Percentiles rank a stretch among this genome's conserved stretches.
Conservation (phyloP, 352 stramenopile genomes). For the Globisporangium recalcitrans region DNA sequence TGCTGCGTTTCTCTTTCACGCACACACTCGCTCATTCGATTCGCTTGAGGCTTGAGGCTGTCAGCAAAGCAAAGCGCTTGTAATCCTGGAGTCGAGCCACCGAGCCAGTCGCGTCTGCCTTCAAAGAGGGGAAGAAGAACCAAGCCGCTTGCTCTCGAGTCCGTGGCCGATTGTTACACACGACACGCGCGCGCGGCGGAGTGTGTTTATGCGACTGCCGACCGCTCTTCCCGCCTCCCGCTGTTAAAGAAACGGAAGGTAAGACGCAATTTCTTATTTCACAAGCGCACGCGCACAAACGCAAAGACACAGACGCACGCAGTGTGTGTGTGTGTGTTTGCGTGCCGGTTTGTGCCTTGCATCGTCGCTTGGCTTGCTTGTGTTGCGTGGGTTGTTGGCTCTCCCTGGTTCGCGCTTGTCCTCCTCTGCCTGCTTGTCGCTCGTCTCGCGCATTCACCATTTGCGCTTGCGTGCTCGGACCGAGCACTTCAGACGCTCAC, state of each 20-base stretch:
- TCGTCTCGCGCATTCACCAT: background rate
- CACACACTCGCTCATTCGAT: too few species aligned
- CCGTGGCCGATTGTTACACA: conserved; percentile 2
- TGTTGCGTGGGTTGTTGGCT: background rate
- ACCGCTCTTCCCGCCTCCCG: too few species aligned
- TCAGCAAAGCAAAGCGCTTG: too few species aligned
- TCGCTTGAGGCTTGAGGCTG: too few species aligned
- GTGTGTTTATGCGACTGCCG: conserved; percentile 13
- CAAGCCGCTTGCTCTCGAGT: too few species aligned
- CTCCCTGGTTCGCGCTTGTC: background rate
- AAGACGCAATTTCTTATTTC: background rate
- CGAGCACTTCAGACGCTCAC: background rate
- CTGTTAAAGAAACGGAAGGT: conserved; percentile 11
- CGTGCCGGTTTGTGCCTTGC: background rate
- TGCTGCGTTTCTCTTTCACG: too few species aligned
- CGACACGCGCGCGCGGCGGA: conserved; percentile 3
- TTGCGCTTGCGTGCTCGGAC: conserved; percentile 4
- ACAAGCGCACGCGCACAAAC: background rate
- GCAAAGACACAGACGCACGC: background rate
- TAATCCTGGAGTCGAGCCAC: too few species aligned
- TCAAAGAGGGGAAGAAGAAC: too few species aligned
- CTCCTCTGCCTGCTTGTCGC: background rate
- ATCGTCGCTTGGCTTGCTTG: background rate
- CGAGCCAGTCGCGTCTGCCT: too few species aligned
- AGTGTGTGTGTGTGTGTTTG: conserved; percentile 1